A percentile compares a stretch with the other conserved stretches of the same genome.
These are phyloP conservation scores for Chlorella sorokiniana DNA, from an alignment of 139 green algal species.

Conservation along the genomic window DNA sequence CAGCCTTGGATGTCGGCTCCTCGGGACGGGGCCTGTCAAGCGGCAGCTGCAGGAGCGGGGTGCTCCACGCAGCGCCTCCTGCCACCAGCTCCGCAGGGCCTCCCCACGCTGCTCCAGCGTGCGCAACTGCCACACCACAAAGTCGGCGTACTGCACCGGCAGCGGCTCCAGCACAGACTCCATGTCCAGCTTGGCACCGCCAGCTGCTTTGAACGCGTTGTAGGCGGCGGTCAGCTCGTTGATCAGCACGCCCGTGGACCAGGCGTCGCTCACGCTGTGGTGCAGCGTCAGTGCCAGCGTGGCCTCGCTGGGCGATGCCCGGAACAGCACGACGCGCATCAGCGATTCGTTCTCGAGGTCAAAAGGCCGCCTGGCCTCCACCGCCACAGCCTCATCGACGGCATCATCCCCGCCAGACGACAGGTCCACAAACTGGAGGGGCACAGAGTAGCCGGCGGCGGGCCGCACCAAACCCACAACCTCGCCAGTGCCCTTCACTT, in stretches of 20 bases:
- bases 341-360: not conserved
- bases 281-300: not conserved
- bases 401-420: not conserved
- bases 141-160: constrained; percentile 25
- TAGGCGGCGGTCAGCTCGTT: not conserved
- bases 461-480: not conserved
- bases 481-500: not conserved
- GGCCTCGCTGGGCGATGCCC: not conserved
- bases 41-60: constrained; percentile 11
- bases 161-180: not conserved
- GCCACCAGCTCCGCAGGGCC: constrained; percentile 17
- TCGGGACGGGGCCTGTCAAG: constrained; percentile 21
- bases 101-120: not conserved
- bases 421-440: not conserved
- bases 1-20: not conserved
- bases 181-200: no score
- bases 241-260: not conserved
- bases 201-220: not conserved
- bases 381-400: not conserved
- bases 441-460: not conserved
- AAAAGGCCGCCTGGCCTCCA: not conserved
- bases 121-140: constrained; percentile 18
- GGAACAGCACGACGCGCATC: not conserved
- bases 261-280: not conserved
- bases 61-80: not conserved